phyloP scores from a whole-genome alignment of 2,329 filamentous ascomycete genomes.

The Penicillium oxalicum region DNA sequence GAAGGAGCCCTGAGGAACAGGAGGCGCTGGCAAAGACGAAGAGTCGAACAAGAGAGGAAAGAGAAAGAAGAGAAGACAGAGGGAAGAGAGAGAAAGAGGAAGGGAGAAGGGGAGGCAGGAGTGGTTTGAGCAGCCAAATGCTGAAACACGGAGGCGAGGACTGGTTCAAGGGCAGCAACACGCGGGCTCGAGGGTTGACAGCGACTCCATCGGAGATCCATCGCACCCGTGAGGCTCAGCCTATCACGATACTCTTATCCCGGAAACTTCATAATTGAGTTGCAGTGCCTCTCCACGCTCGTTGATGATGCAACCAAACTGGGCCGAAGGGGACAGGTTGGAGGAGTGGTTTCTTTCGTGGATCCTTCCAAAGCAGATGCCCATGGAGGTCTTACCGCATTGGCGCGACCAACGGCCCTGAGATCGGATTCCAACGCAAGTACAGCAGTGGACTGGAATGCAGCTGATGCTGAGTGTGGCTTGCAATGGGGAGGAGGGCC shows the following conservation, averaged over 20 bases:
- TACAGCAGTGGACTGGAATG: too few species aligned
- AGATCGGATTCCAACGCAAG: too few species aligned
- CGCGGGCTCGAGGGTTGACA: conserved; percentile 14
- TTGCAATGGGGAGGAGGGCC: too few species aligned
- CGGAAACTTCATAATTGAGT: conserved; percentile 18
- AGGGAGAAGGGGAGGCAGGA: neutral
- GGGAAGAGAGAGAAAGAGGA: conserved; percentile 3
- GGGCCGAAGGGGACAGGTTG: too few species aligned
- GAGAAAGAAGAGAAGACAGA: neutral
- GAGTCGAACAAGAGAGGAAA: too few species aligned
- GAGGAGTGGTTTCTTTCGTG: too few species aligned
- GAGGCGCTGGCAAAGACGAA: too few species aligned
- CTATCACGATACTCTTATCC: conserved; percentile 14
- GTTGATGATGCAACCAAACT: conserved; percentile 12
- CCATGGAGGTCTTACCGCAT: too few species aligned
- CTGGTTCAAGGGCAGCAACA: neutral
- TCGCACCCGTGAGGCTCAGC: conserved; percentile 3
- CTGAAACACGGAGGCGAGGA: conserved; percentile 15
- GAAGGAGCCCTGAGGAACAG: neutral
- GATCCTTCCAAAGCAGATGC: too few species aligned
- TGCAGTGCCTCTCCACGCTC: conserved; percentile 14
- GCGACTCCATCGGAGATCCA: conserved; percentile 4
- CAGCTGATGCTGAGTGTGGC: too few species aligned
- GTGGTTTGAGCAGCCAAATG: neutral
- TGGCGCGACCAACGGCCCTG: too few species aligned